Percentiles rank a stretch among this genome's conserved stretches.
Evolutionary conservation across 2,329 filamentous ascomycete species (phyloP).

Genomic region (Sporothrix luriei): DNA sequence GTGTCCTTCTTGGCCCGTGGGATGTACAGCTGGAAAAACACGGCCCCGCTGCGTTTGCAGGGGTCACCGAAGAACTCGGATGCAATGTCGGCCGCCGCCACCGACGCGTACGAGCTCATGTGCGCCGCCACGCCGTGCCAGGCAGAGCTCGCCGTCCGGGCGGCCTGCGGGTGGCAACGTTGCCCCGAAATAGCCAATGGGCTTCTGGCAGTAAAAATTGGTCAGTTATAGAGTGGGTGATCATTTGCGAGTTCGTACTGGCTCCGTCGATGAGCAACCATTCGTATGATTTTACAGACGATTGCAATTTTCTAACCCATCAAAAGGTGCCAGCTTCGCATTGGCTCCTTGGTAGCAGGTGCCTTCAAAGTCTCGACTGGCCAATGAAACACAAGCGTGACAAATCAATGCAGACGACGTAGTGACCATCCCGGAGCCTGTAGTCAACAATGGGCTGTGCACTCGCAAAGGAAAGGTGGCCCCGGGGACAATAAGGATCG

Average conservation of each 20-base stretch:
- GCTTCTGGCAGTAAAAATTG: too few species aligned
- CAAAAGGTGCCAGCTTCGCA: neutral
- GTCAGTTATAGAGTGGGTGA: too few species aligned
- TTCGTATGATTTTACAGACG: too few species aligned
- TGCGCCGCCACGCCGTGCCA: slow-evolving; percentile 32
- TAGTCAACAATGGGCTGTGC: neutral
- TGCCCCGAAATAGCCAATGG: too few species aligned
- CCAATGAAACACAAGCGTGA: neutral
- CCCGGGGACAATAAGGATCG: too few species aligned
- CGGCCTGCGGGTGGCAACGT: slow-evolving; percentile 5
- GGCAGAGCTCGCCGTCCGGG: slow-evolving; percentile 32
- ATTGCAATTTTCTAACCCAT: too few species aligned
- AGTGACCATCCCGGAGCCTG: neutral
- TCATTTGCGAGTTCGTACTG: too few species aligned
- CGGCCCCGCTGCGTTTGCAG: slow-evolving; percentile 26
- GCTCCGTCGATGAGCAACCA: too few species aligned
- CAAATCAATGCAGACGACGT: neutral
- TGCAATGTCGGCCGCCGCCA: slow-evolving; percentile 25
- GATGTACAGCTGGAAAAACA: slow-evolving; percentile 35
- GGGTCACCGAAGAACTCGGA: slow-evolving; percentile 23
- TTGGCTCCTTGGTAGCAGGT: neutral
- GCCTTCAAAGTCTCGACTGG: neutral
- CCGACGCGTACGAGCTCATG: slow-evolving; percentile 32
- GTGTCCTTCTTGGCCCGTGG: slow-evolving; percentile 22
- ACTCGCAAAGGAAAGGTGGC: too few species aligned